Conservation (phyloP, 345 rosid species). For the Corchorus olitorius region DNA sequence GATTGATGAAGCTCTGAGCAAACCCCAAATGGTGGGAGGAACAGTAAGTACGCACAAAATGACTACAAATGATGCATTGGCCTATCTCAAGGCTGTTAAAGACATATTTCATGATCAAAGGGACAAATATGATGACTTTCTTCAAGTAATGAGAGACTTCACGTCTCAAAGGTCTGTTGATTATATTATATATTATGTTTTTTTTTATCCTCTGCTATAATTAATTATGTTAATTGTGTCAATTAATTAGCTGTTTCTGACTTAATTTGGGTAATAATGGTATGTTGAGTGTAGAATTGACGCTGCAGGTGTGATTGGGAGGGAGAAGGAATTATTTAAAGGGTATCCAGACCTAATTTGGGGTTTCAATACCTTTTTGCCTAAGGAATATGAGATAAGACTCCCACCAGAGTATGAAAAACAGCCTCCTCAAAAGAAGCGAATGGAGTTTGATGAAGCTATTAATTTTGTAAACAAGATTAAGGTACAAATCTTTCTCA, state of each 20-base stretch:
- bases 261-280: slow-evolving; percentile 19
- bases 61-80: slow-evolving; percentile 89
- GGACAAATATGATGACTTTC: slow-evolving; percentile 88
- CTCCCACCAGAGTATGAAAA: slow-evolving; percentile 70
- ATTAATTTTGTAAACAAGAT: slow-evolving; percentile 96
- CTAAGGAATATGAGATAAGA: slow-evolving; percentile 90
- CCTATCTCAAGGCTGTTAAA: slow-evolving; percentile 92
- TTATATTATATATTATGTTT: slow-evolving; percentile 17
- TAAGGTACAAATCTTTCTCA: slow-evolving; percentile 49
- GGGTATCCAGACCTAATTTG: slow-evolving; percentile 82
- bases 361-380: slow-evolving; percentile 97
- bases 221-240: not conserved
- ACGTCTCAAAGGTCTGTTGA: slow-evolving; percentile 81
- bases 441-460: slow-evolving; percentile 96
- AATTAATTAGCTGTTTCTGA: slow-evolving; percentile 10
- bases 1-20: slow-evolving; percentile 68
- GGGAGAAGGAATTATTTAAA: slow-evolving; percentile 91
- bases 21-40: slow-evolving; percentile 55
- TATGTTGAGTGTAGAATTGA: slow-evolving; percentile 59
- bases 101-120: slow-evolving; percentile 81
- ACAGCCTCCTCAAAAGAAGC: slow-evolving; percentile 76
- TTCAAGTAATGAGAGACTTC: slow-evolving; percentile 97
- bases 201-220: not conserved
- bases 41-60: slow-evolving; percentile 63
- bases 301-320: slow-evolving; percentile 85